A percentile compares a stretch with the other conserved stretches of the same genome.
These are phyloP conservation scores for Rhodotorula kratochvilovae DNA, from an alignment of 768 basidiomycete species.

Conservation along the genomic window DNA sequence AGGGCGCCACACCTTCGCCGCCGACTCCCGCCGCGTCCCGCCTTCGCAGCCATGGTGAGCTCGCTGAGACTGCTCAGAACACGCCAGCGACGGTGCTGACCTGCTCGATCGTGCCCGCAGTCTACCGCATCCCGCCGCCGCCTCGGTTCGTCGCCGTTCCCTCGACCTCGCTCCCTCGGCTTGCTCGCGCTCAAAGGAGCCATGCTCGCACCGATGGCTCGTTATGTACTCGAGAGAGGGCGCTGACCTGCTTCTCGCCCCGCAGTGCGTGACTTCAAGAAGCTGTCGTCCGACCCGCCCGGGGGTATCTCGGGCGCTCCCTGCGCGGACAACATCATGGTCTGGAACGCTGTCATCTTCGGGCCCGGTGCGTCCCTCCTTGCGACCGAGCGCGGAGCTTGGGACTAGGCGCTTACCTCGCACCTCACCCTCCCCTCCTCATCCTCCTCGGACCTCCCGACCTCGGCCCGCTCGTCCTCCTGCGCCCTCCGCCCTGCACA, in stretches of 20 bases:
- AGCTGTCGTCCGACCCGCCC: constrained; percentile 88
- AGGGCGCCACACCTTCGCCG: no score
- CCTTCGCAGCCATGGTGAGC: background rate
- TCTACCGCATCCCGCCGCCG: constrained; percentile 91
- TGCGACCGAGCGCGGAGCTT: no score
- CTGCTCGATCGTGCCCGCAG: constrained; percentile 50
- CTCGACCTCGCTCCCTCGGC: background rate
- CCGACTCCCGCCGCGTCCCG: background rate
- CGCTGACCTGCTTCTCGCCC: background rate
- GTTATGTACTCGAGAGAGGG: background rate
- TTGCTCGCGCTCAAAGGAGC: background rate
- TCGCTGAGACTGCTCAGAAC: background rate
- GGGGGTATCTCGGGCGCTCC: constrained; percentile 95
- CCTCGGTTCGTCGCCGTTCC: constrained; percentile 53
- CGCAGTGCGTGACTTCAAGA: constrained; percentile 84
- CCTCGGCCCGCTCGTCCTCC: background rate
- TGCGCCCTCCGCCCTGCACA: background rate
- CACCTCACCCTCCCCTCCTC: background rate
- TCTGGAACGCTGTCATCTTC: constrained; percentile 99
- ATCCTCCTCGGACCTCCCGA: background rate
- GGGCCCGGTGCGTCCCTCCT: constrained; percentile 69
- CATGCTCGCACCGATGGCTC: no score
- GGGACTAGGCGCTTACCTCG: background rate
- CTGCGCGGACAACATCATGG: constrained; percentile 97
- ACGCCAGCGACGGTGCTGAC: background rate